Conservation (phyloP, 83 land plant genomes). For the Isoetes engelmannii region DNA sequence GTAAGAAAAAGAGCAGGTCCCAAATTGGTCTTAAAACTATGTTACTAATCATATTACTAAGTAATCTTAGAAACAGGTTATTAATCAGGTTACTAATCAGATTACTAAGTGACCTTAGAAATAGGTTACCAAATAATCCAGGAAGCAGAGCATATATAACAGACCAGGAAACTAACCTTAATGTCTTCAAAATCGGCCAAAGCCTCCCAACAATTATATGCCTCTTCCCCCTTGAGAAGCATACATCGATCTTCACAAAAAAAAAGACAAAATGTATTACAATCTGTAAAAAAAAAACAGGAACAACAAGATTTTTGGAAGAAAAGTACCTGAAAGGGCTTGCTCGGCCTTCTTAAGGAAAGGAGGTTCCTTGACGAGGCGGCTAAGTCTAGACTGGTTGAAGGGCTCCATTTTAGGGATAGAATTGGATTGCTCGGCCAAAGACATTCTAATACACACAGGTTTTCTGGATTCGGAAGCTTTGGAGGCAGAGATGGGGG, state of each 20-base stretch:
- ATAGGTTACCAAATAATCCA: background rate
- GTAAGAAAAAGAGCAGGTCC: background rate
- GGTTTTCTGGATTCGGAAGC: background rate
- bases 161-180: conserved; percentile 31
- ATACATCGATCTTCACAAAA: conserved; percentile 45
- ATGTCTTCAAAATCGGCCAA: conserved; percentile 56
- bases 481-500: background rate
- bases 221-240: conserved; percentile 53
- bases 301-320: too few species aligned
- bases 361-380: conserved; percentile 42
- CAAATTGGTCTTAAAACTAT: background rate
- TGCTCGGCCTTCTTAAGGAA: conserved; percentile 43
- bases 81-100: background rate
- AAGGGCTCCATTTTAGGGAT: conserved; percentile 59
- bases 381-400: conserved; percentile 29
- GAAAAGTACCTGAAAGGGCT: conserved; percentile 32
- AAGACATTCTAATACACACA: background rate
- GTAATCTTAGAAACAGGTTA: background rate
- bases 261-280: background rate
- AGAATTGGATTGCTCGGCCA: background rate
- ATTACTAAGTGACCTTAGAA: conserved; percentile 14
- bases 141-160: background rate
- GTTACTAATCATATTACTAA: conserved; percentile 1
- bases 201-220: conserved; percentile 54
- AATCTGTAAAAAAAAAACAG: too few species aligned